Evolutionary conservation across 1,284 basidiomycete genomes (phyloP).

Genomic region (Cutaneotrichosporon dermatis): DNA sequence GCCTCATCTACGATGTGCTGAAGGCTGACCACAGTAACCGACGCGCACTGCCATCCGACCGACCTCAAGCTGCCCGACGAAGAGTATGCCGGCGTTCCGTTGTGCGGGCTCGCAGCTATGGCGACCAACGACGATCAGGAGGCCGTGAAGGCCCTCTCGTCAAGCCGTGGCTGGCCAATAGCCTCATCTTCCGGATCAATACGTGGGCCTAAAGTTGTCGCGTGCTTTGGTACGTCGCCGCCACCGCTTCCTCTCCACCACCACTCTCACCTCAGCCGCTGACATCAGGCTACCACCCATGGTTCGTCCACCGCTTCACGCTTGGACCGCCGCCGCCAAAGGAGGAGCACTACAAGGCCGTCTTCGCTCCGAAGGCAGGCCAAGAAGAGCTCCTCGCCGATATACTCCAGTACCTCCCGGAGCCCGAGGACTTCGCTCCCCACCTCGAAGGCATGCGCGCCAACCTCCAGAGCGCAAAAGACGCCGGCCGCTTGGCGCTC

Average conservation of each 20-base stretch:
- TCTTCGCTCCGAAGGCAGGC: conserved; percentile 38
- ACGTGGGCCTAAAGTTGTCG: conserved; percentile 23
- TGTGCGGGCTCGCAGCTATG: conserved; percentile 45
- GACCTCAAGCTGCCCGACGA: conserved; percentile 24
- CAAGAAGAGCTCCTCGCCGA: conserved; percentile 19
- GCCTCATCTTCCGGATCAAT: neutral
- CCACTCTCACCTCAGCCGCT: neutral
- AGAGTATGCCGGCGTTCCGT: conserved; percentile 27
- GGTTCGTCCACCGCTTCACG: conserved; percentile 51
- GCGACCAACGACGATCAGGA: conserved; percentile 42
- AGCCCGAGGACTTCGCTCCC: conserved; percentile 34
- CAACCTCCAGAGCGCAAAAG: conserved; percentile 21
- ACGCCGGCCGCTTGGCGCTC: conserved; percentile 35
- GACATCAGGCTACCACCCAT: conserved; percentile 50
- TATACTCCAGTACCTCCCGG: conserved; percentile 37
- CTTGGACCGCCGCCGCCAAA: conserved; percentile 33
- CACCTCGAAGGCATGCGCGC: conserved; percentile 24
- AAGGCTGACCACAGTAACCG: conserved; percentile 34
- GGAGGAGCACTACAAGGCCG: conserved; percentile 42
- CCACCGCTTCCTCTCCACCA: no score
- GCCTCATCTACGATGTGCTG: neutral
- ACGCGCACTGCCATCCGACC: conserved; percentile 51
- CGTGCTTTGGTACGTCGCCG: conserved; percentile 45
- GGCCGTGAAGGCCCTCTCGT: conserved; percentile 26
- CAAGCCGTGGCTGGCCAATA: conserved; percentile 11